These are phyloP conservation scores for Termitomyces sp. DNA, from an alignment of 768 basidiomycete species.

Conservation along the genomic window DNA sequence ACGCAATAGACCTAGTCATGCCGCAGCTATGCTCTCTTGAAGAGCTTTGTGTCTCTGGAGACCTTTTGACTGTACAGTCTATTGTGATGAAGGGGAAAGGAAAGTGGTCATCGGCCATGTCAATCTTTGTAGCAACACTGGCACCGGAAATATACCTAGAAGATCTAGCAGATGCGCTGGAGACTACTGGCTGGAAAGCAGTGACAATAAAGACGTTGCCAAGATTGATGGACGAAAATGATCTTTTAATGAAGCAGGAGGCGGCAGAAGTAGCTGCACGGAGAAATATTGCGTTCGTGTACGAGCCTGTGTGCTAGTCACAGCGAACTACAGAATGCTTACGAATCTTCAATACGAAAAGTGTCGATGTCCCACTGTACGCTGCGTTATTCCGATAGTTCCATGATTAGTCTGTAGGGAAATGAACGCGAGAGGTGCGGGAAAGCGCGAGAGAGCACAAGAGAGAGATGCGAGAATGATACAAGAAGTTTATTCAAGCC, in stretches of 20 bases:
- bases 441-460: no score
- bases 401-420: no score
- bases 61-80: not conserved
- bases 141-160: not conserved
- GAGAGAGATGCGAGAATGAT: no score
- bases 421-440: no score
- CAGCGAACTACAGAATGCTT: no score
- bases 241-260: not conserved
- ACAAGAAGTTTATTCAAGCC: no score
- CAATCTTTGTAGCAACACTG: not conserved
- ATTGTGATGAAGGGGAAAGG: not conserved
- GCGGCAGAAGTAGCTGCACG: not conserved
- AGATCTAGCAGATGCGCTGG: not conserved
- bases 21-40: not conserved
- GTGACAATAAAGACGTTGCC: not conserved
- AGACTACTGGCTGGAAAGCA: not conserved
- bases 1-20: conserved; percentile 1
- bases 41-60: conserved; percentile 1
- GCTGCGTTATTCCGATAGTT: no score
- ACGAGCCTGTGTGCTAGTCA: no score
- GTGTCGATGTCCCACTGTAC: no score
- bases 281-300: not conserved
- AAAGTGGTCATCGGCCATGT: not conserved
- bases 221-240: not conserved
- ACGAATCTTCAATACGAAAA: no score